These are phyloP conservation scores for Malassezia cuniculi DNA, from an alignment of 1,284 basidiomycete genomes.

Conservation along the genomic window DNA sequence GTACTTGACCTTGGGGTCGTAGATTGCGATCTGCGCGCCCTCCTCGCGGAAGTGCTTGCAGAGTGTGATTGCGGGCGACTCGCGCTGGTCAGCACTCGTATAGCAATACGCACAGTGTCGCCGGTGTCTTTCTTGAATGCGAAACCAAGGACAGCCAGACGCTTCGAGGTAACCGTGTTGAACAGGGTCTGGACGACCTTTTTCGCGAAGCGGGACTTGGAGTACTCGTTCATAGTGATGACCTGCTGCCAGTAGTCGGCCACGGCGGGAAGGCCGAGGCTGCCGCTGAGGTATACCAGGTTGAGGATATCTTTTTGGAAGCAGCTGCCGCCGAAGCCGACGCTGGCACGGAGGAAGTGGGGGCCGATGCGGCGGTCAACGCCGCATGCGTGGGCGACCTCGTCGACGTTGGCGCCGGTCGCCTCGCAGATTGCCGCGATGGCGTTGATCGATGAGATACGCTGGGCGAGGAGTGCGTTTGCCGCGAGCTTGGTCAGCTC, in stretches of 20 bases:
- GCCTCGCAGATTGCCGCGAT: constrained; percentile 97
- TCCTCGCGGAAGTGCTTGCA: constrained; percentile 86
- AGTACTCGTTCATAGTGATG: constrained; percentile 44
- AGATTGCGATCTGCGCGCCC: constrained; percentile 70
- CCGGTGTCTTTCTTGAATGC: constrained; percentile 45
- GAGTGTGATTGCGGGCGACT: constrained; percentile 89
- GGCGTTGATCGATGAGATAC: constrained; percentile 95
- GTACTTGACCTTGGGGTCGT: constrained; percentile 69
- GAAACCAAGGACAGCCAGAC: constrained; percentile 88
- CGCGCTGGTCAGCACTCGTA: too few species aligned
- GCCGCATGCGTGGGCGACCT: constrained; percentile 88
- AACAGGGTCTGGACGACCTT: constrained; percentile 60
- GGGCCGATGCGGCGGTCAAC: constrained; percentile 82
- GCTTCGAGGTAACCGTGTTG: constrained; percentile 93
- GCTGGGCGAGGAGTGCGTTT: constrained; percentile 88
- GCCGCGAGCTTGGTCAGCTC: constrained; percentile 97
- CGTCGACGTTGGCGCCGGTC: constrained; percentile 97
- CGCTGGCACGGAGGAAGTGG: constrained; percentile 86
- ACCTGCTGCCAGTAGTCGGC: constrained; percentile 75
- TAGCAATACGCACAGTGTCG: constrained; percentile 30
- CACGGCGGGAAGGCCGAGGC: constrained; percentile 86
- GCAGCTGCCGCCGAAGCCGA: constrained; percentile 96
- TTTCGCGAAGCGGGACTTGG: constrained; percentile 44
- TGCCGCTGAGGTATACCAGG: constrained; percentile 82
- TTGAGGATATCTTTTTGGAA: constrained; percentile 88